Conservation (phyloP, 2,329 filamentous ascomycete genomes). For the Colletotrichum sp. region DNA sequence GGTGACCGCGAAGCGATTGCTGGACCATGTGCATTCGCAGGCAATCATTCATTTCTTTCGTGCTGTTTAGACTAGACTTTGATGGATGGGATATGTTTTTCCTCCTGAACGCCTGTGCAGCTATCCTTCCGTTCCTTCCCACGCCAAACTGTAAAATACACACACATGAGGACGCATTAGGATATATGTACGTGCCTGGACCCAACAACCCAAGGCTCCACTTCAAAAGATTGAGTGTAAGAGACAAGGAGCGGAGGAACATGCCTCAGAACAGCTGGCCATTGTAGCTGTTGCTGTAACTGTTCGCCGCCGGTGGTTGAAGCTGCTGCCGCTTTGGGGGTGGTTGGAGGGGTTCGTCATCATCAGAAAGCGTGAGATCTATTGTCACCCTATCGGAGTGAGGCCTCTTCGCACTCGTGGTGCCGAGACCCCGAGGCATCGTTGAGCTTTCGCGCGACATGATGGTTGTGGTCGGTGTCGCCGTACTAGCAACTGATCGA, state of each 20-base stretch:
- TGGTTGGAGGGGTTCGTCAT: slow-evolving; percentile 57
- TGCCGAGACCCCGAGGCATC: slow-evolving; percentile 36
- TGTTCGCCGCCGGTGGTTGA: slow-evolving; percentile 6
- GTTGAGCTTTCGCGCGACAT: slow-evolving; percentile 42
- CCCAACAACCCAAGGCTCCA: neutral
- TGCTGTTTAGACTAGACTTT: neutral
- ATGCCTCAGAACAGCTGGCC: neutral
- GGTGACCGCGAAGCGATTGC: neutral
- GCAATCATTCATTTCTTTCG: neutral
- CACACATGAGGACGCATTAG: neutral
- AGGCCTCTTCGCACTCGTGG: slow-evolving; percentile 52
- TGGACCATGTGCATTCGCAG: neutral
- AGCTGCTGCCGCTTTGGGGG: slow-evolving; percentile 52
- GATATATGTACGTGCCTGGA: slow-evolving; percentile 5
- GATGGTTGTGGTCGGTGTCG: slow-evolving; percentile 41
- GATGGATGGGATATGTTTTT: slow-evolving; percentile 4
- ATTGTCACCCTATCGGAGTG: slow-evolving; percentile 54
- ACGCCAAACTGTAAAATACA: slow-evolving; percentile 13
- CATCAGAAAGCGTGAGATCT: slow-evolving; percentile 62
- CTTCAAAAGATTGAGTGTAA: neutral
- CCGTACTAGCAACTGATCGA: slow-evolving; percentile 36
- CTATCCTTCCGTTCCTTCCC: slow-evolving; percentile 13
- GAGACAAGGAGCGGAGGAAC: neutral
- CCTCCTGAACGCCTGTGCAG: slow-evolving; percentile 17
- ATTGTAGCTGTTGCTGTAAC: slow-evolving; percentile 10